These are phyloP conservation scores for Phlegmacium glaucopus DNA, from an alignment of 768 basidiomycete genomes.

Conservation along the genomic window DNA sequence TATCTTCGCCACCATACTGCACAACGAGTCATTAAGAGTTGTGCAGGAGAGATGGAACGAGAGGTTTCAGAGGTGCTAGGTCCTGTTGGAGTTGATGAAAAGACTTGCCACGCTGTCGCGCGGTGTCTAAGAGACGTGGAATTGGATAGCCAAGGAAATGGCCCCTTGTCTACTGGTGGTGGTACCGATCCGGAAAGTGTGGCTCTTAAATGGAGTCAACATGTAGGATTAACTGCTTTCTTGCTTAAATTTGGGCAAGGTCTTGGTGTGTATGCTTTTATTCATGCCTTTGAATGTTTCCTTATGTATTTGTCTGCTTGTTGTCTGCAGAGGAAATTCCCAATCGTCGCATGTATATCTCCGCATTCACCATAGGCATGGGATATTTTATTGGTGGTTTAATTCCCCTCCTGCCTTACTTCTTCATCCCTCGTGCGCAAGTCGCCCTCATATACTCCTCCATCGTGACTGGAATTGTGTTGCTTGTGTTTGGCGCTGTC, in stretches of 20 bases:
- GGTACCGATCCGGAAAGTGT: slow-evolving; percentile 53
- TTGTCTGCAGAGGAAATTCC: slow-evolving; percentile 79
- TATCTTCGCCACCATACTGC: slow-evolving; percentile 74
- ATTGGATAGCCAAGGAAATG: slow-evolving; percentile 31
- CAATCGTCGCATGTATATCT: slow-evolving; percentile 76
- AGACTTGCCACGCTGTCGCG: slow-evolving; percentile 75
- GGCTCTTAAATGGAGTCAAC: slow-evolving; percentile 62
- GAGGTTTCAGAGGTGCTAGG: slow-evolving; percentile 88
- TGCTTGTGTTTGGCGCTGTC: slow-evolving; percentile 88
- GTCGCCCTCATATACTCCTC: slow-evolving; percentile 70
- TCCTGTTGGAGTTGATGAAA: slow-evolving; percentile 86
- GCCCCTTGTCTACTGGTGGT: slow-evolving; percentile 11
- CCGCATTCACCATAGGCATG: slow-evolving; percentile 93
- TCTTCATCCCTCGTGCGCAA: slow-evolving; percentile 75
- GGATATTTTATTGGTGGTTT: slow-evolving; percentile 93
- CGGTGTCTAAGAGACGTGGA: slow-evolving; percentile 69
- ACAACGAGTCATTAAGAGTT: slow-evolving; percentile 82
- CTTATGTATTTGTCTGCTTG: background rate
- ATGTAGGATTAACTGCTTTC: slow-evolving; percentile 89
- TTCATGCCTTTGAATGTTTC: background rate
- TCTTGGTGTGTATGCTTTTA: slow-evolving; percentile 50
- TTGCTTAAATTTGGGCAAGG: slow-evolving; percentile 96
- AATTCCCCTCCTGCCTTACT: slow-evolving; percentile 90
- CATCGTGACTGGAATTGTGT: slow-evolving; percentile 77
- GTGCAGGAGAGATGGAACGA: slow-evolving; percentile 93